A percentile compares a stretch with the other conserved stretches of the same genome.
Conservation (phyloP, 768 basidiomycete species). For the Lactifluus volemus region DNA sequence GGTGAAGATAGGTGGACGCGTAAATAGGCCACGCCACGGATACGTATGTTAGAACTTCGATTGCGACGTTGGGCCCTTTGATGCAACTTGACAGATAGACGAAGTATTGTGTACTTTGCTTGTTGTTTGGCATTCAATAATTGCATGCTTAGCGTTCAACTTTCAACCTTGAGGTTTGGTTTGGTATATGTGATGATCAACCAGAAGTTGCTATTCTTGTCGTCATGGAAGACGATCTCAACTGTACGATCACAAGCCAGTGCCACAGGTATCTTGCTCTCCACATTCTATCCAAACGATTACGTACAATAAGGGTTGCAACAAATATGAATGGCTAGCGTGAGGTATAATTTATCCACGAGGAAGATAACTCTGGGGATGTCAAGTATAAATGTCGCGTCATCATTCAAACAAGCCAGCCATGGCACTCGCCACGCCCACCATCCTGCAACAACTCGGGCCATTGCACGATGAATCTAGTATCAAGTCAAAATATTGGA, state of each 20-base stretch:
- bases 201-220: neutral
- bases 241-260: neutral
- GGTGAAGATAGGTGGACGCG: slow-evolving; percentile 60
- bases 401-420: slow-evolving; percentile 51
- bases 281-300: neutral
- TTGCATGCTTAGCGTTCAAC: neutral
- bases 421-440: slow-evolving; percentile 43
- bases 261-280: neutral
- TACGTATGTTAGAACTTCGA: neutral
- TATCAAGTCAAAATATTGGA: slow-evolving; percentile 1
- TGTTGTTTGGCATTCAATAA: neutral
- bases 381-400: neutral
- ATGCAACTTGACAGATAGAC: neutral
- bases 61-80: neutral
- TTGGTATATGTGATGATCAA: no score
- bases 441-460: slow-evolving; percentile 41
- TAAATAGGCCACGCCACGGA: slow-evolving; percentile 21
- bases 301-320: neutral
- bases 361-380: neutral
- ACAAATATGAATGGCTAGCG: neutral
- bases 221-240: neutral
- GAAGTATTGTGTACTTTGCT: neutral
- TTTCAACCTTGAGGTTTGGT: neutral
- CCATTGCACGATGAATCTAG: slow-evolving; percentile 87
- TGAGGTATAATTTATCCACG: neutral